Base-by-base conservation (phyloP, 2,329 filamentous ascomycete species). In the Gaeumannomyces tritici region DNA sequence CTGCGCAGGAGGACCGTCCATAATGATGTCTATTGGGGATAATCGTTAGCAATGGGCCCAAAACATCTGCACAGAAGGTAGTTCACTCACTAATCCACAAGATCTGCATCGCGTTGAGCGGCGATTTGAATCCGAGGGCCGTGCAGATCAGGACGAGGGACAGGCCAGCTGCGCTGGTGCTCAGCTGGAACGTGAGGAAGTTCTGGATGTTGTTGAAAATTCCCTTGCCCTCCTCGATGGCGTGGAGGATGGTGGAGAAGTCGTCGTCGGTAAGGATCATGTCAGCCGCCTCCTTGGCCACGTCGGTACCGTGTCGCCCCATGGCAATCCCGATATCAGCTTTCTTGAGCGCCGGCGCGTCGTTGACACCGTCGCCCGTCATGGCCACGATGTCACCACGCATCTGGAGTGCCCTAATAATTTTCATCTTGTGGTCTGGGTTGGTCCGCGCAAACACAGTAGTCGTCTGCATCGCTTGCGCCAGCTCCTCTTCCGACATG, bases 171-270 rank as follows among this genome's bases (percentile, higher is more conserved):
- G 96, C 95, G 73, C 92, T 97, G 59, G 95, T 99, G 75, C 93
- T 97, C 63, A 99, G 84, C 78, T 99, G 96, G 76, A 99, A 99
- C 0, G 95, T 98, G 66, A 99, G 83, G 77, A 99, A 99, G 75
- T 99, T 99, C 73, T 99, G 95, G 67, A 99, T 98, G 74, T 99
- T 99, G 83, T 95, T 96, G 77, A 99, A 99, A 68, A 99, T 99
- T 62, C 93, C 95, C 75, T 99, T 99, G 75, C 95, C 96, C 77
- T 99, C 95, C 74, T 99, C 95, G 65, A 99, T 99, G 33, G 95
- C 95, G 64, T 88, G 90, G 13, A 99, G 82, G 66, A 99, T 99
- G 6, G 91, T 95, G 0, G 89, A 90, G 73, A 96, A 95, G 74
- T 95, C 89, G 73, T 96, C 91, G 68, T 95, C 90, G 0, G 90